These are phyloP conservation scores for Bremia lactucae DNA, from an alignment of 352 stramenopile genomes.

Conservation along the genomic window DNA sequence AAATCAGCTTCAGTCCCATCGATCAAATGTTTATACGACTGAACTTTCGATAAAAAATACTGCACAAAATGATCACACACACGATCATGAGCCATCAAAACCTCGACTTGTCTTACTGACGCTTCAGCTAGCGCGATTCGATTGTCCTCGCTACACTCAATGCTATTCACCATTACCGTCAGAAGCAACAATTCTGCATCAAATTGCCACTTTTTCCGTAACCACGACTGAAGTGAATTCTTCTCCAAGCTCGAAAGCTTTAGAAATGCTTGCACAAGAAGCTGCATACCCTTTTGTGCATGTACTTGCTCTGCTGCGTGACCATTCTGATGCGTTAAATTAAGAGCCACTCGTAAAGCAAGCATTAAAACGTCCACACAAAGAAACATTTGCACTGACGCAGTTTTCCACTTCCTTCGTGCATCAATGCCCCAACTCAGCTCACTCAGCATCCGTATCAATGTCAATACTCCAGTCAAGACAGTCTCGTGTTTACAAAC, in stretches of 20 bases:
- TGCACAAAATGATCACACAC: constrained; percentile 29
- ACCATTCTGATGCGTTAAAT: constrained; percentile 66
- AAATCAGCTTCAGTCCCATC: constrained; percentile 11
- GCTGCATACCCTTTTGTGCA: constrained; percentile 24
- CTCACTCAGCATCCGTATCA: constrained; percentile 25
- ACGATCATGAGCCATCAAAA: background rate
- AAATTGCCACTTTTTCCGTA: constrained; percentile 41
- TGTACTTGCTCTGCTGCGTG: constrained; percentile 34
- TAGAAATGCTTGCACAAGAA: constrained; percentile 37
- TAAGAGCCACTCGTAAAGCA: constrained; percentile 54
- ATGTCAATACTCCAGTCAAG: constrained; percentile 30
- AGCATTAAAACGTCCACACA: constrained; percentile 35
- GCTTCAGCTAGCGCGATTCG: constrained; percentile 23
- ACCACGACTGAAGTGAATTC: background rate
- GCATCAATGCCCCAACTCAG: constrained; percentile 23
- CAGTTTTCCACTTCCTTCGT: constrained; percentile 14
- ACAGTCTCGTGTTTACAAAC: constrained; percentile 26
- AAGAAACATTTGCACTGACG: constrained; percentile 21
- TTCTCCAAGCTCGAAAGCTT: constrained; percentile 10
- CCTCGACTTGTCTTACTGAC: background rate
- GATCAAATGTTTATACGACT: constrained; percentile 45
- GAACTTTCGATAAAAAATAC: constrained; percentile 46
- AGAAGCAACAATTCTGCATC: constrained; percentile 48
- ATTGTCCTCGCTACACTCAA: constrained; percentile 52
- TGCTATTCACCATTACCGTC: constrained; percentile 61